These are phyloP conservation scores for Allium sativum DNA, from an alignment of 106 monocot genomes.

Conservation along the genomic window DNA sequence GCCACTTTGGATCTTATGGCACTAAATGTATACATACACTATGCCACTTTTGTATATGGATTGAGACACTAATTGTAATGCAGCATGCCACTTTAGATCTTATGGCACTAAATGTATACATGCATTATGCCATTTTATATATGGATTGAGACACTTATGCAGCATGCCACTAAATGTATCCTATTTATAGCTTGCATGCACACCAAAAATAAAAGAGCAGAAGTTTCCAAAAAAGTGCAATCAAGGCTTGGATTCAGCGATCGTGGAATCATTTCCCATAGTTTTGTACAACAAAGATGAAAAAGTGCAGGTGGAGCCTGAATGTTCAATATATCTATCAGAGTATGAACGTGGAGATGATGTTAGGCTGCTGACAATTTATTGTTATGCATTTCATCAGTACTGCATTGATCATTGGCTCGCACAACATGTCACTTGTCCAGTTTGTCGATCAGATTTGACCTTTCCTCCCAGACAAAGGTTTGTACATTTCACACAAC, in stretches of 20 bases:
- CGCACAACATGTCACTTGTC: constrained; percentile 23
- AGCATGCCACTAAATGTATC: too few relatives aligned
- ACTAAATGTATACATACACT: too few relatives aligned
- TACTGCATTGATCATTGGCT: constrained; percentile 35
- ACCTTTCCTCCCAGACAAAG: neutral
- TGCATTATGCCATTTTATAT: too few relatives aligned
- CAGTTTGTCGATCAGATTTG: constrained; percentile 29
- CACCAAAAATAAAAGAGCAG: too few relatives aligned
- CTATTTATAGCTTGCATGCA: too few relatives aligned
- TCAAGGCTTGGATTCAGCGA: neutral
- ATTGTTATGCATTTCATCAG: constrained; percentile 33
- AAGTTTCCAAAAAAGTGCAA: neutral
- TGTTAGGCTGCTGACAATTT: constrained; percentile 31
- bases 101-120: too few relatives aligned
- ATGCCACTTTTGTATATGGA: too few relatives aligned
- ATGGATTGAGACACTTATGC: too few relatives aligned
- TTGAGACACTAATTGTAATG: too few relatives aligned
- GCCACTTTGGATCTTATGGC: too few relatives aligned
- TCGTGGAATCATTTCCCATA: neutral
- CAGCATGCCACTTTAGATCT: too few relatives aligned
- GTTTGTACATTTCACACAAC: too few relatives aligned
- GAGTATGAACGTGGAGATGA: constrained; percentile 22
- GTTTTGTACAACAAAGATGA: neutral
- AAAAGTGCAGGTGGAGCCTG: constrained; percentile 2
- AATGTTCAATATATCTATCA: constrained; percentile 27